phyloP scores from a whole-genome alignment of 768 basidiomycete species.

The Collybia sp. region DNA sequence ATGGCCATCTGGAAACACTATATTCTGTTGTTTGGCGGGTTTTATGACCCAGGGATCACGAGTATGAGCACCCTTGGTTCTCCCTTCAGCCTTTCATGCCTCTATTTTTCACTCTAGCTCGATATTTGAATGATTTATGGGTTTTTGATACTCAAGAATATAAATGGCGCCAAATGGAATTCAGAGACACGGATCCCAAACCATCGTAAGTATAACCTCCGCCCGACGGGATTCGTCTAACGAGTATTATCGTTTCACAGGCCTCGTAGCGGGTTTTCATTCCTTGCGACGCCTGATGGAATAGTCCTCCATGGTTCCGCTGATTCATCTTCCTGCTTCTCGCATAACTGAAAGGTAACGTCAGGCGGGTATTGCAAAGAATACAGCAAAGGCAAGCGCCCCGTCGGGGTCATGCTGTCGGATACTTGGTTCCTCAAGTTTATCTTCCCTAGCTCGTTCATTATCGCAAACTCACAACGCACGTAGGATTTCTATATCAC shows the following conservation, averaged over 20 bases:
- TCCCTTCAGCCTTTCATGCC: not conserved
- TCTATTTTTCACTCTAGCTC: conserved; percentile 38
- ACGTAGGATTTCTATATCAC: conserved; percentile 12
- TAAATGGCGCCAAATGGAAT: conserved; percentile 77
- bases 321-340: not conserved
- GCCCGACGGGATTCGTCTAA: not conserved
- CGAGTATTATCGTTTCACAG: conserved; percentile 23
- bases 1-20: conserved; percentile 91
- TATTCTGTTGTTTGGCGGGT: conserved; percentile 85
- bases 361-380: conserved; percentile 89
- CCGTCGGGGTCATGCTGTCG: conserved; percentile 82
- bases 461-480: not conserved
- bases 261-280: conserved; percentile 80
- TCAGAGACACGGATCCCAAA: conserved; percentile 61
- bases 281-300: conserved; percentile 74
- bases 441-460: conserved; percentile 11
- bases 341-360: not conserved
- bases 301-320: conserved; percentile 67
- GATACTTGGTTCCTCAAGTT: conserved; percentile 88
- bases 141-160: conserved; percentile 83
- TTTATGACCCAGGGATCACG: conserved; percentile 81
- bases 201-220: conserved; percentile 54
- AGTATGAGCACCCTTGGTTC: conserved; percentile 38
- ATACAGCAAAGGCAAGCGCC: conserved; percentile 80
- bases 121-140: conserved; percentile 84